Percentiles rank a stretch among this genome's conserved stretches.
phyloP scores from a whole-genome alignment of 1,284 basidiomycete species.

The Bjerkandera adusta region DNA sequence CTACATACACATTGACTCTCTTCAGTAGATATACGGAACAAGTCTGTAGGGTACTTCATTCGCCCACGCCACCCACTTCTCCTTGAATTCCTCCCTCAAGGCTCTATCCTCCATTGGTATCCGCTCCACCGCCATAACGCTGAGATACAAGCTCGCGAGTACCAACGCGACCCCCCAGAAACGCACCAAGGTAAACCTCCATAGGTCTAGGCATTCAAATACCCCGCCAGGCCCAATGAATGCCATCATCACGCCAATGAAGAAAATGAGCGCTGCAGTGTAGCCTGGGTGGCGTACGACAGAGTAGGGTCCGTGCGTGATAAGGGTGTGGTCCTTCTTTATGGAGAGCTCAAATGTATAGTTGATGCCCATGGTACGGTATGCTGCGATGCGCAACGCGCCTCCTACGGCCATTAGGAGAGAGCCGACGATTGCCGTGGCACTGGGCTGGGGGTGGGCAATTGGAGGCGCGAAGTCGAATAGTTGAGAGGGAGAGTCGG shows the following conservation, averaged over 20 bases:
- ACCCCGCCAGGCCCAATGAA: background rate
- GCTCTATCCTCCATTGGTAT: slow-evolving; percentile 11
- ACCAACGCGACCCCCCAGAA: background rate
- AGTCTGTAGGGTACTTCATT: slow-evolving; percentile 6
- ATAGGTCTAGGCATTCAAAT: background rate
- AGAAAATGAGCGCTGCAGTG: slow-evolving; percentile 1
- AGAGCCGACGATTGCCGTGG: slow-evolving; percentile 1
- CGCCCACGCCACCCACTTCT: slow-evolving; percentile 13
- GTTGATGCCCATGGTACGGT: slow-evolving; percentile 4
- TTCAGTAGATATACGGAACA: slow-evolving; percentile 5
- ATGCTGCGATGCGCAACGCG: slow-evolving; percentile 3
- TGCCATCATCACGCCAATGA: slow-evolving; percentile 2
- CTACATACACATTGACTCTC: no score
- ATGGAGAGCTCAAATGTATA: slow-evolving; percentile 13
- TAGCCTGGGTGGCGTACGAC: slow-evolving; percentile 13
- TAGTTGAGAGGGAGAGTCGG: no score
- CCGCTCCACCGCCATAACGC: background rate
- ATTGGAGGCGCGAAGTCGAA: no score
- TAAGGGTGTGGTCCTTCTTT: slow-evolving; percentile 10
- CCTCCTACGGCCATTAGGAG: background rate
- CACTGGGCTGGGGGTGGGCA: no score
- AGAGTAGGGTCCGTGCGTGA: slow-evolving; percentile 8
- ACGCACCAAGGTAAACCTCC: background rate
- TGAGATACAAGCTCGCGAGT: slow-evolving; percentile 1
- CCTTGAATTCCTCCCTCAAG: slow-evolving; percentile 10